Percentiles rank a stretch among this genome's conserved stretches.
Conservation (phyloP, 139 green algal genomes). For the Diplosphaera chodatii region DNA sequence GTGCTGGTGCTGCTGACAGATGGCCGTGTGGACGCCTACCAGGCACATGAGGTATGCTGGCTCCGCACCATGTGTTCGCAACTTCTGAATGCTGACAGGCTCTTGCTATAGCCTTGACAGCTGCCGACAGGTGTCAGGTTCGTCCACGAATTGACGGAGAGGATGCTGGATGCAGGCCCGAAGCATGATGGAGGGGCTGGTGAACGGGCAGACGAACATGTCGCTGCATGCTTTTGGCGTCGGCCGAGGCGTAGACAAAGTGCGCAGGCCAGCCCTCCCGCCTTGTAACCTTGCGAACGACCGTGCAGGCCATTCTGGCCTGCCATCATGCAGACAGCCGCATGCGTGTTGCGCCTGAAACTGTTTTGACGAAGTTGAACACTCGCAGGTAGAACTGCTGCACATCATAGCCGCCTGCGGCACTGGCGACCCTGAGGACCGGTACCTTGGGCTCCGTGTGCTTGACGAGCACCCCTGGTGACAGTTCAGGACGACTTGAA, state of each 20-base stretch:
- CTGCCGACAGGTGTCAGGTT: too few species aligned
- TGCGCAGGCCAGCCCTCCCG: background rate
- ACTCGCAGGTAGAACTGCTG: conserved; percentile 32
- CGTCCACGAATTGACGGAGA: too few species aligned
- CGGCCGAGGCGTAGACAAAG: conserved; percentile 61
- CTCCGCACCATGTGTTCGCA: too few species aligned
- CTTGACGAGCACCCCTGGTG: conserved; percentile 59
- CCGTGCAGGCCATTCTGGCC: too few species aligned
- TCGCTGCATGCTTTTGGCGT: conserved; percentile 63
- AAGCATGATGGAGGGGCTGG: conserved; percentile 33
- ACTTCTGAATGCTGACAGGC: too few species aligned
- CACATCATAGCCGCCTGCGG: conserved; percentile 35
- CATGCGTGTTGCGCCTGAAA: too few species aligned
- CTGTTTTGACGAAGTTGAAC: too few species aligned
- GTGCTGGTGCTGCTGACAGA: conserved; percentile 18
- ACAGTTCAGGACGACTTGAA: background rate
- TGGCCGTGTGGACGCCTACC: conserved; percentile 17
- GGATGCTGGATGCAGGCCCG: conserved; percentile 34
- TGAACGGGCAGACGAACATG: conserved; percentile 51
- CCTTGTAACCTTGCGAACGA: too few species aligned
- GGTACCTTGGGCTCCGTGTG: conserved; percentile 52
- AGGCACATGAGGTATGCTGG: conserved; percentile 24
- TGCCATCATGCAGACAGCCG: too few species aligned
- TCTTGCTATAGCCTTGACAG: too few species aligned
- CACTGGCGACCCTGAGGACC: background rate